Evolutionary conservation across 108 stramenopile species (phyloP), one percentile per base, ranked within the genome.

Genomic region (Cyclotella baltica): DNA sequence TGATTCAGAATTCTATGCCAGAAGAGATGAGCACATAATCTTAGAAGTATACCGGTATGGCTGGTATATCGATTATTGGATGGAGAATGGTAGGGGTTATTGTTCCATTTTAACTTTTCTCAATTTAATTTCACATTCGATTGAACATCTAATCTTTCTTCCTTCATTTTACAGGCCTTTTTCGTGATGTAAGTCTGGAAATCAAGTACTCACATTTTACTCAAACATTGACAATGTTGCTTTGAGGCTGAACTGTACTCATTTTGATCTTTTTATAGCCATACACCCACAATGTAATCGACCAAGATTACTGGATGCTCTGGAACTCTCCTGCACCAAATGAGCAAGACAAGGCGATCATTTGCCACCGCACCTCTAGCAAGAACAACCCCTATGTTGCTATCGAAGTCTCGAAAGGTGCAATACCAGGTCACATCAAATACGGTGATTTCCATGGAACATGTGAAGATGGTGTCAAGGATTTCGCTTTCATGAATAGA

Each of bases 391-490:
- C 47, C 2, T 48, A n/a, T 16, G 6, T 48, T 6, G 47, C 18
- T 2, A 16, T 48, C 1, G 47, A 48, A 48, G 47, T 48, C 6
- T n/a, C 19, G 18, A 1, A 16, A 6, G n/a, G 6, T 2, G 47
- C 47, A 48, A n/a, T 48, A 1, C 18, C 18, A n/a, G 47, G 19
- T 6, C 47, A 48, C 47, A 48, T 48, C 19, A n/a, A 48, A 16
- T n/a, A 48, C 6, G 47, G 47, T n/a, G 47, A 48, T 48, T 48
- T n/a, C n/a, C n/a, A 48, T 48, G 47, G 47, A 48, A 48, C 47
- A n/a, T 48, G 47, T n/a, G 47, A 48, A n/a, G 47, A n/a, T 1
- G n/a, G 2, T n/a, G 19, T 1, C n/a, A n/a, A 48, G 18, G 47
- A 48, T 48, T 2, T 1, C 1, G 4, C 2, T 48, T 16, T n/a